A percentile compares a stretch with the other conserved stretches of the same genome.
Conservation (phyloP, 768 basidiomycete species). For the Rhodotorula graminis region DNA sequence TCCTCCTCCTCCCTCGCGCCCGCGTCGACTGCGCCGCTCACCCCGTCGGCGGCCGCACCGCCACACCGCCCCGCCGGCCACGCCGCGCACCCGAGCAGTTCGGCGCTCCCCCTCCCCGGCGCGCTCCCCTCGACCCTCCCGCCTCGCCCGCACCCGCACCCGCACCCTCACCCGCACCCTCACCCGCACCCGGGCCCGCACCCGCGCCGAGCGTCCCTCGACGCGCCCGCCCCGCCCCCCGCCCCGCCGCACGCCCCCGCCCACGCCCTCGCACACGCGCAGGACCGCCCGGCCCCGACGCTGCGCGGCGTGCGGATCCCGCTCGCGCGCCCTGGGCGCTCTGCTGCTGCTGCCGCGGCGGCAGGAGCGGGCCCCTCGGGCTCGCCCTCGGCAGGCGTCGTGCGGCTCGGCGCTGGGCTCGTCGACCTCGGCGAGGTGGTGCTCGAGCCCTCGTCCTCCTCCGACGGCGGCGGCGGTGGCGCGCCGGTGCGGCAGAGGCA, state of each 20-base stretch:
- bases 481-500: background rate
- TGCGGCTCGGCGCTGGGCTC: background rate
- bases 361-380: background rate
- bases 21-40: no score
- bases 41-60: no score
- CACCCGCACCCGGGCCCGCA: no score
- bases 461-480: background rate
- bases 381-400: background rate
- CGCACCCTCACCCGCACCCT: no score
- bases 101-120: background rate
- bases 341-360: no score
- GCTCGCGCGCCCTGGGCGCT: background rate
- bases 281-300: background rate
- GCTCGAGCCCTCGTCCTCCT: background rate
- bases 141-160: no score
- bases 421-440: slow-evolving; percentile 6
- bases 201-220: background rate
- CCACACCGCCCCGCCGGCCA: no score
- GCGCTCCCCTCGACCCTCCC: background rate
- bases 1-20: no score
- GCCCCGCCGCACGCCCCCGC: background rate
- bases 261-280: background rate
- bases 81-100: no score
- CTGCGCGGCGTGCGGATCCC: background rate
- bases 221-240: background rate